Percentiles rank a stretch among this genome's conserved stretches.
These are phyloP conservation scores for Teunomyces kruisii DNA, from an alignment of 805 yeast species.

Conservation along the genomic window DNA sequence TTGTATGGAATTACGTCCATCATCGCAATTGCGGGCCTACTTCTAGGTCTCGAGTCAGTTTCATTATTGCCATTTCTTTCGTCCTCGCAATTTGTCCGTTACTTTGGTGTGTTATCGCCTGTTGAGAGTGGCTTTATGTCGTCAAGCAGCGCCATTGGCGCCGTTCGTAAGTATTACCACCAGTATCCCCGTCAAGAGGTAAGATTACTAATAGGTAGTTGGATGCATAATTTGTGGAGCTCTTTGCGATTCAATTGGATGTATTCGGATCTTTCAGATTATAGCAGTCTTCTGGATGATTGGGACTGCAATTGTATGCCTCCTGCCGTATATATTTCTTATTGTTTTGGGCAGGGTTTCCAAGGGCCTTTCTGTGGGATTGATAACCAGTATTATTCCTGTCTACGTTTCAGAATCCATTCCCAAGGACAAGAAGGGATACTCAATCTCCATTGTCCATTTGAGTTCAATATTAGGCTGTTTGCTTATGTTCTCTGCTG, in stretches of 20 bases:
- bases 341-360: constrained; percentile 28
- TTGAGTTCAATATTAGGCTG: constrained; percentile 19
- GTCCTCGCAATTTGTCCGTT: constrained; percentile 17
- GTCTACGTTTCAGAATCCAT: constrained; percentile 31
- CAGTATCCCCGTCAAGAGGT: not conserved
- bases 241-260: constrained; percentile 29
- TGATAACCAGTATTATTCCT: constrained; percentile 29
- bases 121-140: constrained; percentile 26
- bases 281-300: constrained; percentile 27
- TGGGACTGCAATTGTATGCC: constrained; percentile 23
- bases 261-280: constrained; percentile 22
- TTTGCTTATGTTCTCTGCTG: constrained; percentile 15
- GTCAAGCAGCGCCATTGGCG: constrained; percentile 33
- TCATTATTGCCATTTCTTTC: constrained; percentile 22
- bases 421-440: constrained; percentile 21
- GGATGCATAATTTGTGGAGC: constrained; percentile 32
- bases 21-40: constrained; percentile 24
- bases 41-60: constrained; percentile 28
- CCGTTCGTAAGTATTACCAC: constrained; percentile 25
- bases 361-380: constrained; percentile 34
- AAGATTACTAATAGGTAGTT: constrained; percentile 19
- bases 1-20: constrained; percentile 7
- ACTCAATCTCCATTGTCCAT: constrained; percentile 23
- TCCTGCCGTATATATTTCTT: constrained; percentile 24
- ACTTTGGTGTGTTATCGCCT: constrained; percentile 18